These are phyloP conservation scores for Fusarium brevicatenulatum DNA, from an alignment of 2,329 filamentous ascomycete species.

Conservation along the genomic window DNA sequence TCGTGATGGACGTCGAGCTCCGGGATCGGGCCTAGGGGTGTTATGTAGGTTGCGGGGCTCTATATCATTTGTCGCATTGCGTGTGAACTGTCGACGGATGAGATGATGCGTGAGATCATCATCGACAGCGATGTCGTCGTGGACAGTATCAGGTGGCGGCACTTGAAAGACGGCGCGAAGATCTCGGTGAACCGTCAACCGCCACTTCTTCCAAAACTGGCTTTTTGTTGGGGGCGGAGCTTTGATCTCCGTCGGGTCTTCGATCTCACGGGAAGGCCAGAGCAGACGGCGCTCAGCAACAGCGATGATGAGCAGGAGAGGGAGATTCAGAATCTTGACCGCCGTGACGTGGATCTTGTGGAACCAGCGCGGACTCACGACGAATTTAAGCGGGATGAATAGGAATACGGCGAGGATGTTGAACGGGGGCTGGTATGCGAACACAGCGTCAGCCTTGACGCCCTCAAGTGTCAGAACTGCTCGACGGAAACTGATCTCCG, in stretches of 20 bases:
- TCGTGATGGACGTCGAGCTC: constrained; percentile 52
- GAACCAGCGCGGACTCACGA: constrained; percentile 85
- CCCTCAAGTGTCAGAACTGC: constrained; percentile 86
- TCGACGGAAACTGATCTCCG: constrained; percentile 85
- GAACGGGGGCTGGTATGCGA: constrained; percentile 84
- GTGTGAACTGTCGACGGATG: constrained; percentile 66
- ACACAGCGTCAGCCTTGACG: constrained; percentile 85
- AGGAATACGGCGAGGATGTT: constrained; percentile 81
- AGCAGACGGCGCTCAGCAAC: constrained; percentile 75
- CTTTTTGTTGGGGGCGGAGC: constrained; percentile 44
- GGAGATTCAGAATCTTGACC: constrained; percentile 79
- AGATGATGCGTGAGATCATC: constrained; percentile 68
- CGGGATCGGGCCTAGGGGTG: constrained; percentile 41
- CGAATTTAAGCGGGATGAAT: constrained; percentile 79
- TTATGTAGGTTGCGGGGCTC: constrained; percentile 30
- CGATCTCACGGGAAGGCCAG: constrained; percentile 58
- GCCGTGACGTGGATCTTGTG: constrained; percentile 87
- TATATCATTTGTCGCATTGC: constrained; percentile 53
- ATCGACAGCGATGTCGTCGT: constrained; percentile 67
- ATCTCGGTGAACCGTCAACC: constrained; percentile 76
- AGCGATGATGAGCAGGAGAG: constrained; percentile 76
- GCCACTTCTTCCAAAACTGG: constrained; percentile 74
- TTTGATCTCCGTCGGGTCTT: constrained; percentile 28
- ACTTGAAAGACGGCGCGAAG: constrained; percentile 78
- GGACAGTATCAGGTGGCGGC: constrained; percentile 70